Evolutionary conservation across 169 alveolate genomes (phyloP).

Genomic region (Plasmodium knowlesi): DNA sequence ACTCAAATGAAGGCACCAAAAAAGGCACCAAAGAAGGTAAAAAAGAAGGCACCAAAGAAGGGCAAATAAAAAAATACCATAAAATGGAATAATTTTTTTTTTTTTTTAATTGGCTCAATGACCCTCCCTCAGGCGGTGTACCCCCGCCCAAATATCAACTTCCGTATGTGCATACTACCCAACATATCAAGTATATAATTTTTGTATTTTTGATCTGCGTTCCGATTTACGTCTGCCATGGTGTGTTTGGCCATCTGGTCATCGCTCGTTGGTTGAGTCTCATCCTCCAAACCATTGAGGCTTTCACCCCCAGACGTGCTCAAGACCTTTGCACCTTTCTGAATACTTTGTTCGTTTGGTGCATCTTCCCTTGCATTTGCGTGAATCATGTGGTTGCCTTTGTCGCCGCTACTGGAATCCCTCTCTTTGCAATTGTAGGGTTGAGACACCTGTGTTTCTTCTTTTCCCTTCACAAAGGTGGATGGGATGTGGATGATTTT

Average conservation of each 20-base stretch:
- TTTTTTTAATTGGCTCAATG: not conserved
- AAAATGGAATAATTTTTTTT: not conserved
- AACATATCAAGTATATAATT: constrained; percentile 45
- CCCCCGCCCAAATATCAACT: constrained; percentile 21
- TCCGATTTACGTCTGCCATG: not conserved
- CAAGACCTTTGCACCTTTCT: not conserved
- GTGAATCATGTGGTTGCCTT: not conserved
- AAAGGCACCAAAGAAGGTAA: not conserved
- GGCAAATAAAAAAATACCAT: too few relatives aligned
- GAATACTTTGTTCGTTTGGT: not conserved
- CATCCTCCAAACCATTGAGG: not conserved
- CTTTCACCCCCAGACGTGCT: not conserved
- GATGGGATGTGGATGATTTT: constrained; percentile 55
- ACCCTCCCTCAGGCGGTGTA: constrained; percentile 15
- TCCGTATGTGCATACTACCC: constrained; percentile 26
- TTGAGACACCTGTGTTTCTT: not conserved
- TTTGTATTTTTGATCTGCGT: constrained; percentile 10
- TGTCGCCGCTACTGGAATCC: not conserved
- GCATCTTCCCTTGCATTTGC: not conserved
- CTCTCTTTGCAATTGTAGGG: not conserved
- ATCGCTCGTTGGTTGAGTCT: not conserved
- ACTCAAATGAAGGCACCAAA: not conserved
- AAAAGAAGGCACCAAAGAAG: too few relatives aligned
- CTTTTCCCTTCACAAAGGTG: constrained; percentile 21
- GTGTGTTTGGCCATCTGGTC: not conserved